phyloP scores from a whole-genome alignment of 257 asterid genomes.

The Gentiana dahurica region DNA sequence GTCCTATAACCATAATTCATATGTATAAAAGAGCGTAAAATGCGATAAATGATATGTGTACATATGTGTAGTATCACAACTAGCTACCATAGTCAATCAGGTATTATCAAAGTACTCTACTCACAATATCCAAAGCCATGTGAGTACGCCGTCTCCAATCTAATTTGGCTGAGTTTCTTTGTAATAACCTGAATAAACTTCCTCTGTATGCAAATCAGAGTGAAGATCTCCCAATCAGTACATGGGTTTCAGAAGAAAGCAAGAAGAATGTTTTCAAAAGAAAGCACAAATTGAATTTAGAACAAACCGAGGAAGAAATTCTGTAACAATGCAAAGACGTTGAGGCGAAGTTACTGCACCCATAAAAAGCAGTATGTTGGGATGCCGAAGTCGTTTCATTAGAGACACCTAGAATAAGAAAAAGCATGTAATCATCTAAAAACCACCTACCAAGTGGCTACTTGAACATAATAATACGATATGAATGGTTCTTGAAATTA shows the following conservation, averaged over 20 bases:
- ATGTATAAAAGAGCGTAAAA: too few relatives aligned
- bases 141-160: constrained; percentile 82
- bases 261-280: background rate
- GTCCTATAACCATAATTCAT: too few relatives aligned
- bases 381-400: constrained; percentile 90
- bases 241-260: background rate
- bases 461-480: too few relatives aligned
- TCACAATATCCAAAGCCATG: constrained; percentile 94
- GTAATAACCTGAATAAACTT: constrained; percentile 76
- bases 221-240: background rate
- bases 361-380: constrained; percentile 92
- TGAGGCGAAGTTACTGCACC: constrained; percentile 94
- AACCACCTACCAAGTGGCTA: too few relatives aligned
- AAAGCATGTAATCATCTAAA: too few relatives aligned
- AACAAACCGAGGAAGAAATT: constrained; percentile 91
- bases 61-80: too few relatives aligned
- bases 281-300: constrained; percentile 8
- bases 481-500: too few relatives aligned
- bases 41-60: too few relatives aligned
- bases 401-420: constrained; percentile 56
- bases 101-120: constrained; percentile 12
- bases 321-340: constrained; percentile 91
- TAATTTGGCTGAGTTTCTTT: constrained; percentile 60
- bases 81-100: too few relatives aligned
- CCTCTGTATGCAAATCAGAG: constrained; percentile 41